phyloP scores from a whole-genome alignment of 495 filamentous ascomycete species.

The Peziza echinospora region DNA sequence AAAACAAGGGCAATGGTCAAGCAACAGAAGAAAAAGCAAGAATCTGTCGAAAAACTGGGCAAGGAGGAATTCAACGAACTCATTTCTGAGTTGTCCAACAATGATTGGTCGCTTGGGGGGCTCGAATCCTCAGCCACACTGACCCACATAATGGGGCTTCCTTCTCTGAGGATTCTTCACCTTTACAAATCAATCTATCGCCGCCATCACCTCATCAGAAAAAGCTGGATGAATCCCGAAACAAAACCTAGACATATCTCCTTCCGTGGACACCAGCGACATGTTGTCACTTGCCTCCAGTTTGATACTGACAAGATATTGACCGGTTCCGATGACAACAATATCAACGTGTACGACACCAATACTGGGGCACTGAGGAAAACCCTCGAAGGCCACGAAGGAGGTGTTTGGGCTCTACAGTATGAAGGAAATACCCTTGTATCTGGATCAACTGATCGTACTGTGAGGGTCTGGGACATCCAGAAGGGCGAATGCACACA shows the following conservation, averaged over 20 bases:
- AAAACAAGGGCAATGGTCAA: slow-evolving; percentile 23
- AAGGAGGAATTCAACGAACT: slow-evolving; percentile 20
- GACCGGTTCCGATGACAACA: slow-evolving; percentile 91
- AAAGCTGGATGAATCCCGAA: slow-evolving; percentile 71
- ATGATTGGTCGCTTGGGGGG: not conserved
- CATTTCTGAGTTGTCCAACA: slow-evolving; percentile 17
- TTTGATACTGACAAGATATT: slow-evolving; percentile 96
- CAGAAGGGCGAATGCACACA: slow-evolving; percentile 75
- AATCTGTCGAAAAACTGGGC: slow-evolving; percentile 17
- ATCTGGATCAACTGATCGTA: slow-evolving; percentile 87
- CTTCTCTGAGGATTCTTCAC: slow-evolving; percentile 59
- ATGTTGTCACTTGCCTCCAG: slow-evolving; percentile 93
- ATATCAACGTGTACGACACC: slow-evolving; percentile 97
- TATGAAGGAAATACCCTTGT: slow-evolving; percentile 89
- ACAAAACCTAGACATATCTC: slow-evolving; percentile 84
- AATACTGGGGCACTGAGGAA: slow-evolving; percentile 71
- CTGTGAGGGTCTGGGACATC: slow-evolving; percentile 96
- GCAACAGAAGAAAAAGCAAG: slow-evolving; percentile 20
- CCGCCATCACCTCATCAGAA: slow-evolving; percentile 67
- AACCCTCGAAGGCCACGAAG: slow-evolving; percentile 78
- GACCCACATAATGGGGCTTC: slow-evolving; percentile 56
- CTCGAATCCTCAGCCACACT: slow-evolving; percentile 42
- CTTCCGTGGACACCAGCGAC: slow-evolving; percentile 81
- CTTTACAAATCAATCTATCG: slow-evolving; percentile 94
- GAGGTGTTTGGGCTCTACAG: slow-evolving; percentile 93